phyloP scores from a whole-genome alignment of 2,329 filamentous ascomycete genomes.

The Xylariales sp. region DNA sequence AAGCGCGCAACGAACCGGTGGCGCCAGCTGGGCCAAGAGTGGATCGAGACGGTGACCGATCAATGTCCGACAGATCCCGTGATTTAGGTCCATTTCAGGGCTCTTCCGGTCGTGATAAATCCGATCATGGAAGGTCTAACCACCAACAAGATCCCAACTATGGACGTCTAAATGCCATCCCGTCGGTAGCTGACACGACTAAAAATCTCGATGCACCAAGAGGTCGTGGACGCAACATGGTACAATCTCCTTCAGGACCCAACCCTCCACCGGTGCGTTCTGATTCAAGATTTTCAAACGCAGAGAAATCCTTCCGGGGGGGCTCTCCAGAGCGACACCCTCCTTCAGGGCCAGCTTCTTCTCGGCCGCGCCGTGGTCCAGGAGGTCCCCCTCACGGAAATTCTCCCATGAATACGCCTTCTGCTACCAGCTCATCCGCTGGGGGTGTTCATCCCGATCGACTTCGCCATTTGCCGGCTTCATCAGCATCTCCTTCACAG shows the following conservation, averaged over 20 bases:
- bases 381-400: slow-evolving; percentile 15
- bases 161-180: slow-evolving; percentile 53
- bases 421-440: slow-evolving; percentile 14
- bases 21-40: slow-evolving; percentile 17
- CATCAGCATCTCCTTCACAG: slow-evolving; percentile 14
- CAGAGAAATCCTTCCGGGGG: slow-evolving; percentile 33
- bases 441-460: slow-evolving; percentile 25
- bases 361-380: slow-evolving; percentile 40
- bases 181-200: slow-evolving; percentile 32
- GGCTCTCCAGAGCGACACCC: slow-evolving; percentile 43
- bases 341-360: slow-evolving; percentile 49
- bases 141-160: slow-evolving; percentile 57
- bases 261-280: slow-evolving; percentile 33
- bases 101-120: slow-evolving; percentile 33
- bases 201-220: slow-evolving; percentile 53
- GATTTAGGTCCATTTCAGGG: slow-evolving; percentile 34
- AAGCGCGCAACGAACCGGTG: slow-evolving; percentile 22
- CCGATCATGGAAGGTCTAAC: slow-evolving; percentile 44
- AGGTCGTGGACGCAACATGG: slow-evolving; percentile 41
- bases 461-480: slow-evolving; percentile 19
- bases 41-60: slow-evolving; percentile 33
- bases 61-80: slow-evolving; percentile 32
- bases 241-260: slow-evolving; percentile 26
- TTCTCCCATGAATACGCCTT: slow-evolving; percentile 18
- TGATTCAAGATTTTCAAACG: slow-evolving; percentile 36